Base-by-base conservation (phyloP, 1,139 yeast genomes). In the Taiozyma onychis region DNA sequence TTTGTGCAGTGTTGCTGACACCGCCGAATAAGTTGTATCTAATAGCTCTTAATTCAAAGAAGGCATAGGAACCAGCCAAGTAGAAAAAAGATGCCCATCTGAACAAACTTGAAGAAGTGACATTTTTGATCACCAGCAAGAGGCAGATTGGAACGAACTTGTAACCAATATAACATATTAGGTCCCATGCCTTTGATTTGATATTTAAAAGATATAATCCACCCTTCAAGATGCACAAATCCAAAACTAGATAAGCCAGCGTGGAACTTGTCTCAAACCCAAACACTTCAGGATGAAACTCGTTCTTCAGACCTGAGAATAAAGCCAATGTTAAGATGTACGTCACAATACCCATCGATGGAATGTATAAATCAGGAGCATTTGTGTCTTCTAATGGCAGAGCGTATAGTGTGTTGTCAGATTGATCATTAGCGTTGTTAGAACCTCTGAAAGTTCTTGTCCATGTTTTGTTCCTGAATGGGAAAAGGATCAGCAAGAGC, bases 311-410 rank as follows among this genome's bases (percentile, higher is more conserved):
- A 14, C 99, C 99, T 54, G 89, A 89, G 60, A 88, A 77, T 30
- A 88, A 78, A 5, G 97, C 93, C 80, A 95, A 84, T 44, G 89
- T 75, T 54, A 95, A 71, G 50, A 93, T 85, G 64, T 91, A 93
- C 1, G 99, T 90, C 48, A 90, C 83, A 61, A 87, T 81, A 2
- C 97, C 88, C 97, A 91, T 90, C 56, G 88, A 71, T 6, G 99
- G 99, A 51, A 95, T 88, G 67, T 95, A 95, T 74, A 93, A 79
- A 67, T 95, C 99, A 2, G 99, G 99, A 0, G 98, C 95, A 65
- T 95, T 95, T 54, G 87, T 76, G 66, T 95, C 99, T 55, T 82
- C 86, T 39, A 78, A 67, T 11, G 97, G 96, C 6, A 87, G 82
- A 1, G 88, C 85, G 65, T 76, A 88, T 16, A 75, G 70, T 43